These are phyloP conservation scores for Aspergillus transmontanensis DNA, from an alignment of 2,329 filamentous ascomycete genomes.

Conservation along the genomic window DNA sequence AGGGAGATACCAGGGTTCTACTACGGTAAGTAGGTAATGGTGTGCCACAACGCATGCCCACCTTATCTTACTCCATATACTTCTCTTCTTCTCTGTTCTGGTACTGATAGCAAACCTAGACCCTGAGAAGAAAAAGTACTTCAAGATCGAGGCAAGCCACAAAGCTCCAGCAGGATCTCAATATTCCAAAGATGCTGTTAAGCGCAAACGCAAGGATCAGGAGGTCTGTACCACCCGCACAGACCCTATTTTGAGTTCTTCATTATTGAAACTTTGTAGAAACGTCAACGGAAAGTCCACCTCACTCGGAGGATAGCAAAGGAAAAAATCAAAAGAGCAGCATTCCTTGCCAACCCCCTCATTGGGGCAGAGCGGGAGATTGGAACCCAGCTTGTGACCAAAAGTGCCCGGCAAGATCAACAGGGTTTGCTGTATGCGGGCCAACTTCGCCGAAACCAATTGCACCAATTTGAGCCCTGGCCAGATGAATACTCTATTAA, in stretches of 20 bases:
- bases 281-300: conserved; percentile 28
- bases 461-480: conserved; percentile 36
- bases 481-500: conserved; percentile 30
- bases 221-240: conserved; percentile 24
- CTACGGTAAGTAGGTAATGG: conserved; percentile 29
- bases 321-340: conserved; percentile 38
- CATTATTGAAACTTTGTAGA: conserved; percentile 24
- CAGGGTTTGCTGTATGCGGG: conserved; percentile 35
- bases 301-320: conserved; percentile 29
- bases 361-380: conserved; percentile 33
- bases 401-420: conserved; percentile 26
- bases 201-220: conserved; percentile 55
- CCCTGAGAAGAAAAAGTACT: conserved; percentile 64
- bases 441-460: conserved; percentile 31
- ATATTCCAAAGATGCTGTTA: conserved; percentile 63
- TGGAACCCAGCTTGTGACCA: conserved; percentile 22
- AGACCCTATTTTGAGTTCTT: not conserved
- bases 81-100: not conserved
- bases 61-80: not conserved
- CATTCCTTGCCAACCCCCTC: conserved; percentile 33
- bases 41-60: not conserved
- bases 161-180: conserved; percentile 53
- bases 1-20: conserved; percentile 38
- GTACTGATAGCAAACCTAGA: conserved; percentile 29
- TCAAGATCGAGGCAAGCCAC: conserved; percentile 62